Conservation (phyloP, 2,329 filamentous ascomycete genomes). For the Neonectria punicea region DNA sequence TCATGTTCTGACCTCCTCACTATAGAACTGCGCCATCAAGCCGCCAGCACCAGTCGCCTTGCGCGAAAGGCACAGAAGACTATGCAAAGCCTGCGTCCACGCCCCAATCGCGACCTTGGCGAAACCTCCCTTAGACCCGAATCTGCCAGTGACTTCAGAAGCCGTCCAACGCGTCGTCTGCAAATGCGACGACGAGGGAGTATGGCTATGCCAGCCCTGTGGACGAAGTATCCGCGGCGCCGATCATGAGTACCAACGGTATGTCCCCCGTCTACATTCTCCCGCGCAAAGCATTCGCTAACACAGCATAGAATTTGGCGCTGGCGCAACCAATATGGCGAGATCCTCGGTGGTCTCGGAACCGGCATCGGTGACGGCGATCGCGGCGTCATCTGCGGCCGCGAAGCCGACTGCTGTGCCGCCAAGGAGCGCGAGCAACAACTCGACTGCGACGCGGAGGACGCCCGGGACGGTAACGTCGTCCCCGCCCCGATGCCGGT, state of each 20-base stretch:
- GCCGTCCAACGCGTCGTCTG: slow-evolving; percentile 67
- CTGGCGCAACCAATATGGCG: slow-evolving; percentile 87
- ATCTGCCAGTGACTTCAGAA: slow-evolving; percentile 61
- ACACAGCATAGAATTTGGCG: slow-evolving; percentile 79
- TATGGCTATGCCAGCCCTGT: slow-evolving; percentile 90
- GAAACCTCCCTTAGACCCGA: slow-evolving; percentile 55
- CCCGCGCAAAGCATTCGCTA: slow-evolving; percentile 1
- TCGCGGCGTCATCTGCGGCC: slow-evolving; percentile 87
- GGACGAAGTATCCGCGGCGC: slow-evolving; percentile 74
- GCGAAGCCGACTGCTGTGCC: slow-evolving; percentile 79
- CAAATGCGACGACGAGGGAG: slow-evolving; percentile 63
- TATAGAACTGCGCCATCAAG: slow-evolving; percentile 90
- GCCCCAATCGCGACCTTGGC: slow-evolving; percentile 72
- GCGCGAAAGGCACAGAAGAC: slow-evolving; percentile 79
- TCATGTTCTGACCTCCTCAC: slow-evolving; percentile 21
- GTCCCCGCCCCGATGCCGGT: slow-evolving; percentile 27
- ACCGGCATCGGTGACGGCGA: slow-evolving; percentile 90
- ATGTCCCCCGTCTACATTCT: slow-evolving; percentile 34
- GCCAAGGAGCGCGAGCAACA: slow-evolving; percentile 84
- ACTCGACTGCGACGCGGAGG: slow-evolving; percentile 85
- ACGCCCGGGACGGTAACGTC: slow-evolving; percentile 62
- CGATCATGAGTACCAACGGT: slow-evolving; percentile 70
- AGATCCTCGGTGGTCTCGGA: slow-evolving; percentile 81
- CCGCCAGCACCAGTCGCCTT: slow-evolving; percentile 75
- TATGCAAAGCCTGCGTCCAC: slow-evolving; percentile 80